These are phyloP conservation scores for Aegle marmelos DNA, from an alignment of 345 rosid genomes.

Conservation along the genomic window DNA sequence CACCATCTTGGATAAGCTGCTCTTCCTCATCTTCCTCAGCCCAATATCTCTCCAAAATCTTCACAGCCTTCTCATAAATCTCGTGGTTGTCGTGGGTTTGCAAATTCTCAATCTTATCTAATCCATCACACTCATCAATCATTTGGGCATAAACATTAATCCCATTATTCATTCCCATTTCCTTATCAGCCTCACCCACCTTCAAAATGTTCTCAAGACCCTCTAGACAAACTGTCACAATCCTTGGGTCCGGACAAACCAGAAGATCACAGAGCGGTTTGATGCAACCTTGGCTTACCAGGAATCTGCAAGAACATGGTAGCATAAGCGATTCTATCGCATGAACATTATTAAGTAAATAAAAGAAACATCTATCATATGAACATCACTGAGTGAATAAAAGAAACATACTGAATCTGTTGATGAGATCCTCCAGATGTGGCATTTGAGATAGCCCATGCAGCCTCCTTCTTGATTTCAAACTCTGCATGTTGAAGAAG, in stretches of 20 bases:
- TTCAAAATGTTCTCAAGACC: constrained; percentile 82
- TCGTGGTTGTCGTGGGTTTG: constrained; percentile 82
- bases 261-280: constrained; percentile 86
- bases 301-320: constrained; percentile 40
- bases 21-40: constrained; percentile 69
- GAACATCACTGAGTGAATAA: constrained; percentile 1
- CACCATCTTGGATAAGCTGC: constrained; percentile 37
- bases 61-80: constrained; percentile 80
- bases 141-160: constrained; percentile 60
- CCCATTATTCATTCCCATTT: constrained; percentile 51
- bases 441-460: constrained; percentile 89
- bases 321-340: neutral
- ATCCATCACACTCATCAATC: constrained; percentile 73
- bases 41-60: constrained; percentile 81
- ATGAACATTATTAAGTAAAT: no score
- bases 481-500: constrained; percentile 80
- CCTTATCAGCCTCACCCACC: constrained; percentile 80
- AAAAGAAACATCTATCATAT: neutral
- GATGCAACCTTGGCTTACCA: constrained; percentile 75
- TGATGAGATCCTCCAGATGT: constrained; percentile 87
- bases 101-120: constrained; percentile 76
- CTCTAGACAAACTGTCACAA: constrained; percentile 84
- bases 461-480: constrained; percentile 87
- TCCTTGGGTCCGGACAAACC: constrained; percentile 73
- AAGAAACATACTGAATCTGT: constrained; percentile 62